These are phyloP conservation scores for Stephania japonica DNA, from an alignment of 164 flowering plant genomes.

Conservation along the genomic window DNA sequence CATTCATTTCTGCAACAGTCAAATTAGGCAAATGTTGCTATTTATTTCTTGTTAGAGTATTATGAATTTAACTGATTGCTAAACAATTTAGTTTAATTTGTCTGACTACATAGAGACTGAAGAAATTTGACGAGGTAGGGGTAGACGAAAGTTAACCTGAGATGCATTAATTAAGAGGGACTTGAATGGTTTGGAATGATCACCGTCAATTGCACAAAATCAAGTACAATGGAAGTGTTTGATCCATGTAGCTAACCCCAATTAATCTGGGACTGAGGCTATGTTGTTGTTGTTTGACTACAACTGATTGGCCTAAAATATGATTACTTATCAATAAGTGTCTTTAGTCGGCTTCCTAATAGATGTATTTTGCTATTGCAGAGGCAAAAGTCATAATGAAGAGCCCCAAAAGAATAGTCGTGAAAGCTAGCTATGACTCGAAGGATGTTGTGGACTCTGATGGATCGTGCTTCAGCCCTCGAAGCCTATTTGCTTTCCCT, in stretches of 20 bases:
- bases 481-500: constrained; percentile 58
- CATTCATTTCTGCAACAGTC: neutral
- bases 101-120: too few relatives aligned
- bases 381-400: constrained; percentile 40
- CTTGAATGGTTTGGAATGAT: too few relatives aligned
- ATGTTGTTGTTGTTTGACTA: too few relatives aligned
- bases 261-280: too few relatives aligned
- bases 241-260: too few relatives aligned
- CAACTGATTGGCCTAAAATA: too few relatives aligned
- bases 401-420: constrained; percentile 42
- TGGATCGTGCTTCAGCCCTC: constrained; percentile 56
- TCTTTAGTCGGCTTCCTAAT: neutral
- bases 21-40: neutral
- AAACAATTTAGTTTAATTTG: neutral
- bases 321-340: too few relatives aligned
- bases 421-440: constrained; percentile 31
- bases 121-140: too few relatives aligned
- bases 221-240: too few relatives aligned
- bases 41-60: neutral
- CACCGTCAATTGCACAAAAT: too few relatives aligned
- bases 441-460: constrained; percentile 42
- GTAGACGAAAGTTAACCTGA: too few relatives aligned
- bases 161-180: too few relatives aligned
- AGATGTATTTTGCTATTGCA: constrained; percentile 25
- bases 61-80: neutral